Base-by-base conservation (phyloP, 208 protist genomes). In the Leishmania mexicana region DNA sequence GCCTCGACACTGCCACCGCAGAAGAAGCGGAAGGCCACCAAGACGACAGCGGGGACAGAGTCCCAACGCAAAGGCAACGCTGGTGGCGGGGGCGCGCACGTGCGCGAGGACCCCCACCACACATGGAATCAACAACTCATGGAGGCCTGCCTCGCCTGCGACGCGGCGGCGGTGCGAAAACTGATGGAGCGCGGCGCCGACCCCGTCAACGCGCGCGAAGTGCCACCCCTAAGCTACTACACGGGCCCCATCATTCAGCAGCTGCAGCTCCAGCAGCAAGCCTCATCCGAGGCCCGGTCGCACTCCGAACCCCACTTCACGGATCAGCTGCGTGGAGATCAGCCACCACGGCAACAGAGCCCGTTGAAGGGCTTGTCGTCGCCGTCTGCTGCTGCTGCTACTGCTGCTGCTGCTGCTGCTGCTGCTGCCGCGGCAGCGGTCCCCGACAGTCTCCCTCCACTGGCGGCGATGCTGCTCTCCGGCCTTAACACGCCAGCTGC, bases 71-170 rank as follows among this genome's bases (percentile, higher is more conserved):
- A 62, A 19, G 51, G 38, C 13, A 40, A 35, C 42, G 64, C 31
- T 19, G 58, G 42, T 49, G 49, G 24, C n/a, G 31, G 60, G 28
- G 11, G 2, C 21, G 47, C n/a, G 15, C 60, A 80, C 47, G 21
- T 35, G n/a, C 76, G 76, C 60, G 94, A 97, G 65, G 94, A 96
- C 80, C 90, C 92, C 3, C 86, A 90, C 58, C 92, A 97, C 88
- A 96, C 94, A 78, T 97, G 92, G 92, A 95, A 95, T 67, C 74
- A 88, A 68, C 91, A 96, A 76, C 83, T 97, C 15, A 93, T 95
- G 87, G 85, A 87, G 19, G 90, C 94, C n/a, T 88, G 79, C 24
- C 81, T 96, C 47, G 83, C 80, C n/a, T 79, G 85, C 53, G 87
- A 95, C 62, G 54, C 90, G 21, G 40, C 47, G 21, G 83, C 83